phyloP scores from a whole-genome alignment of 805 yeast species.

The Candida boleticola region DNA sequence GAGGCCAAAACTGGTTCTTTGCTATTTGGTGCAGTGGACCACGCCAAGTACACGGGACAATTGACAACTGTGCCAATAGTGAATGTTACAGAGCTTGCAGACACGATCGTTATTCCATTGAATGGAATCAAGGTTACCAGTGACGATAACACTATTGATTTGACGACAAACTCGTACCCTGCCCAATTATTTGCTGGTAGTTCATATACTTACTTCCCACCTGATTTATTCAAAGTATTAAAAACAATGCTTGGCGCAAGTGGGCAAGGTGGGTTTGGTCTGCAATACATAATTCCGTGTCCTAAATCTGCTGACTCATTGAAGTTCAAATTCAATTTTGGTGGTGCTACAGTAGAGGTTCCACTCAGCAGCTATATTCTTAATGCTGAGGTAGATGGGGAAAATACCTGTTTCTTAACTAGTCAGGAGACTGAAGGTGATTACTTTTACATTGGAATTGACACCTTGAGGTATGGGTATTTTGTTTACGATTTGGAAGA shows the following conservation, averaged over 20 bases:
- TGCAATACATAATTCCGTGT: neutral
- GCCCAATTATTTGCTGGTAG: slow-evolving; percentile 21
- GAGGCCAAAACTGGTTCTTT: slow-evolving; percentile 28
- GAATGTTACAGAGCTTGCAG: neutral
- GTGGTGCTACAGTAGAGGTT: neutral
- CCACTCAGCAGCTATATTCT: neutral
- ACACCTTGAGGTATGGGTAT: slow-evolving; percentile 51
- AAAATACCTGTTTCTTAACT: neutral
- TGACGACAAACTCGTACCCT: slow-evolving; percentile 1
- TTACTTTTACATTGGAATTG: slow-evolving; percentile 4
- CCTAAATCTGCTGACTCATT: neutral
- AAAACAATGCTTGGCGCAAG: slow-evolving; percentile 7
- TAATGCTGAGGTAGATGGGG: neutral
- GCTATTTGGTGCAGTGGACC: slow-evolving; percentile 45
- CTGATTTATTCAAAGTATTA: slow-evolving; percentile 5
- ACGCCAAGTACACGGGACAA: slow-evolving; percentile 35
- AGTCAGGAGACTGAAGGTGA: neutral
- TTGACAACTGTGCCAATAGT: slow-evolving; percentile 34
- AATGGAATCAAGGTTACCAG: neutral
- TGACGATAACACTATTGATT: neutral
- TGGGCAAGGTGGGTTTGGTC: slow-evolving; percentile 9
- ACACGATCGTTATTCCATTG: neutral
- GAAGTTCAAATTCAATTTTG: neutral
- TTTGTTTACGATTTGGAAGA: slow-evolving; percentile 54
- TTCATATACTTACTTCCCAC: slow-evolving; percentile 16